A percentile compares a stretch with the other conserved stretches of the same genome.
phyloP scores from a whole-genome alignment of 2,329 filamentous ascomycete species.

The Calonectria honghensis region DNA sequence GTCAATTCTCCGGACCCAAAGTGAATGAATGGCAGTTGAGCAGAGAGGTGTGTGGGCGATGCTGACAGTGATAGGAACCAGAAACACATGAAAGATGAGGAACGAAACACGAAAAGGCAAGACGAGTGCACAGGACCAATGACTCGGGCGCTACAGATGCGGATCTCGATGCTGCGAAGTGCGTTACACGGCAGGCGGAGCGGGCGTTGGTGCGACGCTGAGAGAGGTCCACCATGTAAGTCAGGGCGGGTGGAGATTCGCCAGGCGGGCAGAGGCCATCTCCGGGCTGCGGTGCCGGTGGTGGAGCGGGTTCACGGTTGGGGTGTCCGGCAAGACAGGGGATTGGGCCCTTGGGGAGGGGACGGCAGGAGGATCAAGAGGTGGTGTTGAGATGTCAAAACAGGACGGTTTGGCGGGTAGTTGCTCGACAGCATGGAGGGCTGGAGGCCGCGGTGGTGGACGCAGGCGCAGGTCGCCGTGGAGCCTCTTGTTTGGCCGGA shows the following conservation, averaged over 20 bases:
- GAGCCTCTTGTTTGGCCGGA: constrained; percentile 24
- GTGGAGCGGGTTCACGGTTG: constrained; percentile 35
- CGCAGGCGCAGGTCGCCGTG: constrained; percentile 24
- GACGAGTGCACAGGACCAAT: constrained; percentile 26
- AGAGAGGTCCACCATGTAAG: constrained; percentile 15
- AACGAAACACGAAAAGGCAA: constrained; percentile 18
- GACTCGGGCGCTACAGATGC: constrained; percentile 46
- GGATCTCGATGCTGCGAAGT: constrained; percentile 55
- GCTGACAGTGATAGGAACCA: constrained; percentile 13
- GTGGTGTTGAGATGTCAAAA: constrained; percentile 31
- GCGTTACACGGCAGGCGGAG: constrained; percentile 48
- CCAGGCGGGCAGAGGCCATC: constrained; percentile 20
- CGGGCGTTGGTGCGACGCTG: constrained; percentile 39
- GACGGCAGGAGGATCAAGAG: not conserved
- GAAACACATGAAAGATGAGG: constrained; percentile 3
- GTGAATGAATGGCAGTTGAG: constrained; percentile 16
- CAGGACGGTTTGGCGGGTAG: not conserved
- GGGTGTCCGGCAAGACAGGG: constrained; percentile 30
- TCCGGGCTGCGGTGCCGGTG: constrained; percentile 32
- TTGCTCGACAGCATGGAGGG: constrained; percentile 6
- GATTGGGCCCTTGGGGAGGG: constrained; percentile 13
- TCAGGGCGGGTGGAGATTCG: constrained; percentile 25
- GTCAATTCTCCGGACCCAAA: not conserved
- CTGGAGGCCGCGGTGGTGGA: constrained; percentile 22
- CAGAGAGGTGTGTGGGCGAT: constrained; percentile 3